Base-by-base conservation (phyloP, 2,329 filamentous ascomycete genomes). In the Clonostachys solani region DNA sequence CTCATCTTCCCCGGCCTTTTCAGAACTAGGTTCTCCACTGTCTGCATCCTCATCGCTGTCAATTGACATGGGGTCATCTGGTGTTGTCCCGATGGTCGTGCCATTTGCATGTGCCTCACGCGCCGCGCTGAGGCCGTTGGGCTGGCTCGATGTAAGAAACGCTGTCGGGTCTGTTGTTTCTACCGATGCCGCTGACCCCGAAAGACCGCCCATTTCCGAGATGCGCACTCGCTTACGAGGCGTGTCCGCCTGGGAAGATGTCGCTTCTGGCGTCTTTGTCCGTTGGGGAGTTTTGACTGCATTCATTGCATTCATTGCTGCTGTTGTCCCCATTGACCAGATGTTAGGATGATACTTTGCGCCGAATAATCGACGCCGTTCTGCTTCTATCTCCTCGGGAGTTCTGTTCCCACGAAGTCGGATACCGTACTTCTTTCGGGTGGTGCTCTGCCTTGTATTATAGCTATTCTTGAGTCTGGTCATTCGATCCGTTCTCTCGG, bases 341-440 rank as follows among this genome's bases (percentile, higher is more conserved):
- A 29, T 29, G 23, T 29, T 10, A 29, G 23, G 23, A 29, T 29
- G 52, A 29, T 29, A 29, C 23, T 29, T 29, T 29, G 23, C 45
- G 4, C 54, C 54, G 15, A 65, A 44, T 5, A 72, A 56, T 12
- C 69, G 68, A 45, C 64, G 60, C 10, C 72, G 70, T n/a, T 69
- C 63, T 9, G 67, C 65, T 3, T 72, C 64, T 15, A 79, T 73
- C 49, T 75, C 72, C 0, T 64, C 66, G 49, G 59, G 71, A 3
- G 71, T 71, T 1, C 77, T 72, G 12, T 76, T 65, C 51, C 73
- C 67, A 0, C 75, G 71, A 13, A 82, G 65, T 2, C 71, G 69
- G 33, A 83, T 76, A n/a, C 78, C 78, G 50, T 74, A 81, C 50
- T 73, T 80, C 56, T 79, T 81, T 12, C 79, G 71, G 4, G 79